A percentile compares a stretch with the other conserved stretches of the same genome.
Evolutionary conservation across 1,284 basidiomycete genomes (phyloP).

Genomic region (Golubevia pallescens): DNA sequence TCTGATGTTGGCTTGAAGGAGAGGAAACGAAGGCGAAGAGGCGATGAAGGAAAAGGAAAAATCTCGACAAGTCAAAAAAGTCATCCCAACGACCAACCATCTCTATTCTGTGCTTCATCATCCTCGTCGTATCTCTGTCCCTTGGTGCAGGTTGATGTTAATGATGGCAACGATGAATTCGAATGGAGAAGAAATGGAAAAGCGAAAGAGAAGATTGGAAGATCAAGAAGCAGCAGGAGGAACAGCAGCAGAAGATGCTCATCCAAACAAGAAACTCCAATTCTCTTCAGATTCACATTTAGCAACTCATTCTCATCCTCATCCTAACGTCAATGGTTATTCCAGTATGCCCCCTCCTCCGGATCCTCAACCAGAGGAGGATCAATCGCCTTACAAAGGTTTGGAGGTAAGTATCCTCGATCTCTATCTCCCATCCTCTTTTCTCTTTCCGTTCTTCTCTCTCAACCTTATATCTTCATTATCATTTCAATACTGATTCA

Average conservation of each 20-base stretch:
- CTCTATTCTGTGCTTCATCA: no score
- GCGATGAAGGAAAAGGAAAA: no score
- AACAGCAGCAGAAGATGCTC: neutral
- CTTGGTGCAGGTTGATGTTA: no score
- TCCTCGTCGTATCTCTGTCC: no score
- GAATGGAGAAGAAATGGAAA: neutral
- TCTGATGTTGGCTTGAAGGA: no score
- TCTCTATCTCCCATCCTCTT: neutral
- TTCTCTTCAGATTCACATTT: neutral
- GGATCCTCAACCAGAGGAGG: constrained; percentile 13
- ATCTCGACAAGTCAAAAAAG: no score
- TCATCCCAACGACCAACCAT: no score
- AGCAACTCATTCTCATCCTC: neutral
- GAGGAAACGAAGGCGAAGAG: no score
- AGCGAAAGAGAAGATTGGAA: neutral
- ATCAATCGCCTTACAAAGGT: constrained; percentile 24
- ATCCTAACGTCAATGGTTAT: neutral
- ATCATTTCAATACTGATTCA: constrained; percentile 8
- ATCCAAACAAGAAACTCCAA: neutral
- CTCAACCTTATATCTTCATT: no score
- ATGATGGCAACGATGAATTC: neutral
- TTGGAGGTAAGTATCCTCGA: constrained; percentile 26
- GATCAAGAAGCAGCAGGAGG: neutral
- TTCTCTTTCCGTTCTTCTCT: no score
- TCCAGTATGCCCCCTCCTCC: neutral